phyloP scores from a whole-genome alignment of 805 yeast species.

The Ogataea allantospora region DNA sequence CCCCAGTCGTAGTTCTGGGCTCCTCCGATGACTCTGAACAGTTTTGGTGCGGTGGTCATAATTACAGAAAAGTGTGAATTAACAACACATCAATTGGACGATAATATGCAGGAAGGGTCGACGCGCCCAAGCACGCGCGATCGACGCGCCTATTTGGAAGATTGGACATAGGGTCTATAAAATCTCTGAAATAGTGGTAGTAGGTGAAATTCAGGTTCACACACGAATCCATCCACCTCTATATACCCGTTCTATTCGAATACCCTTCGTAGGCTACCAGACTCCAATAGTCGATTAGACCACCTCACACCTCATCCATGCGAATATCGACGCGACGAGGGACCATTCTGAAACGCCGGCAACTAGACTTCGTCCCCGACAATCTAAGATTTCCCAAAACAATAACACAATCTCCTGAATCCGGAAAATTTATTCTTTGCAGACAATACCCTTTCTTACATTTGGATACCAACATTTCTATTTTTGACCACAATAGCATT shows the following conservation, averaged over 20 bases:
- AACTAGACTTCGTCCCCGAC: not conserved
- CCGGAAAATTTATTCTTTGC: constrained; percentile 2
- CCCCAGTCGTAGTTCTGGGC: constrained; percentile 45
- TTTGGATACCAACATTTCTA: not conserved
- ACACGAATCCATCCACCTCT: too few species aligned
- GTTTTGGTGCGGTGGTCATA: constrained; percentile 14
- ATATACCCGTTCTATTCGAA: too few species aligned
- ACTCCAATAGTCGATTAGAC: not conserved
- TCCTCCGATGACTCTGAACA: constrained; percentile 36
- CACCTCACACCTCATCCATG: not conserved
- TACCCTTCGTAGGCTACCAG: too few species aligned
- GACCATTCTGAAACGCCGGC: not conserved
- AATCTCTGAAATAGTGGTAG: too few species aligned
- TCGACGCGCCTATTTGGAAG: constrained; percentile 5
- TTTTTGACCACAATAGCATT: constrained; percentile 7
- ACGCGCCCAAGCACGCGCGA: not conserved
- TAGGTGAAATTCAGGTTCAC: too few species aligned
- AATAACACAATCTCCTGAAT: not conserved
- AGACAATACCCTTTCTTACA: constrained; percentile 3
- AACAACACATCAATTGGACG: constrained; percentile 9
- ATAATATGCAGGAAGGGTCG: not conserved
- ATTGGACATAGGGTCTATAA: too few species aligned
- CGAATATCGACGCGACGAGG: not conserved
- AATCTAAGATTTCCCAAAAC: not conserved
- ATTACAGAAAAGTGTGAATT: constrained; percentile 7